Conservation (phyloP, 768 basidiomycete species). For the Rhodotorula paludigena region DNA sequence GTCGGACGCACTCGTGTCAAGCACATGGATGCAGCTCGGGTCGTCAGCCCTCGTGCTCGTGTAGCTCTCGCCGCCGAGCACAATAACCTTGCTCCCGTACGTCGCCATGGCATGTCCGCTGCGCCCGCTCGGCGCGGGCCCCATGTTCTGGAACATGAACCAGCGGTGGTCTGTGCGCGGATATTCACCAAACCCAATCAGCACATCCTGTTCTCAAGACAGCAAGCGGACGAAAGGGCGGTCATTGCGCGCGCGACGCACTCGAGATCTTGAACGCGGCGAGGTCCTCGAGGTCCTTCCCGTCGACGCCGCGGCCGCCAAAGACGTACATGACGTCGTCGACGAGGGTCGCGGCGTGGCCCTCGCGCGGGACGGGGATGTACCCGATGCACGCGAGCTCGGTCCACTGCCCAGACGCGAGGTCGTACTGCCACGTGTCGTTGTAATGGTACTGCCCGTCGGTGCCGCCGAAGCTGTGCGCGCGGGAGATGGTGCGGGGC, state of each 20-base stretch:
- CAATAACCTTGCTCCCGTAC: slow-evolving; percentile 78
- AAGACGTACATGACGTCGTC: slow-evolving; percentile 98
- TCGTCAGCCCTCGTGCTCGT: slow-evolving; percentile 62
- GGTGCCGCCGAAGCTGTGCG: slow-evolving; percentile 85
- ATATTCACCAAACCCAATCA: neutral
- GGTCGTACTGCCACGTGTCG: slow-evolving; percentile 93
- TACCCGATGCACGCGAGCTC: slow-evolving; percentile 94
- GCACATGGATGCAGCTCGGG: slow-evolving; percentile 72
- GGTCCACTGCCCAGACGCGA: slow-evolving; percentile 72
- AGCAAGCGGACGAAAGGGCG: neutral
- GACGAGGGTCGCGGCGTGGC: slow-evolving; percentile 90
- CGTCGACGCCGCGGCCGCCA: slow-evolving; percentile 93
- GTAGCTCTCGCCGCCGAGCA: slow-evolving; percentile 90
- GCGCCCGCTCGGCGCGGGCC: slow-evolving; percentile 82
- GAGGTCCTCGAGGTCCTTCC: slow-evolving; percentile 87
- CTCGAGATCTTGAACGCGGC: slow-evolving; percentile 97
- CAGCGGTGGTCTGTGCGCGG: slow-evolving; percentile 73
- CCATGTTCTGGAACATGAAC: slow-evolving; percentile 99
- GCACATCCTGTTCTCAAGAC: neutral
- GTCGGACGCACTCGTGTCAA: slow-evolving; percentile 87
- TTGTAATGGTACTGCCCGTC: slow-evolving; percentile 99
- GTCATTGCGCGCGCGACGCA: slow-evolving; percentile 52
- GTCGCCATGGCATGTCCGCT: slow-evolving; percentile 99
- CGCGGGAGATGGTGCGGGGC: too few relatives aligned
- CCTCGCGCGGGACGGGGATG: slow-evolving; percentile 90